Evolutionary conservation across 768 basidiomycete genomes (phyloP).

Genomic region (Phylloporus scabripes): DNA sequence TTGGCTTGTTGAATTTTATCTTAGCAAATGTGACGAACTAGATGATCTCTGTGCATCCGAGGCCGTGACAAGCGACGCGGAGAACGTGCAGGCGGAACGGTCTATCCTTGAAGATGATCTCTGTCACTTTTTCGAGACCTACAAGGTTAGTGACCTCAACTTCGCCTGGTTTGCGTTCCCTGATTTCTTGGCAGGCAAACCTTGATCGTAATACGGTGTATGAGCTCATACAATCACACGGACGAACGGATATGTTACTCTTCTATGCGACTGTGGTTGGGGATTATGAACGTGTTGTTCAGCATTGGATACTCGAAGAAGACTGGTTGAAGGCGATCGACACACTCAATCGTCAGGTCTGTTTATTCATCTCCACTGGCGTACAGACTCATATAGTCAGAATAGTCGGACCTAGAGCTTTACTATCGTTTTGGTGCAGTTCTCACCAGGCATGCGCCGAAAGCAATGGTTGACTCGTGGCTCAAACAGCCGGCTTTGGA

Average conservation of each 20-base stretch:
- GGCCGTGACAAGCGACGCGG: conserved; percentile 71
- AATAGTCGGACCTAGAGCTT: conserved; percentile 73
- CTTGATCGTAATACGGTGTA: conserved; percentile 83
- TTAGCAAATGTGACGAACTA: conserved; percentile 93
- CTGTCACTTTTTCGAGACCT: conserved; percentile 87
- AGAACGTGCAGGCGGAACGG: conserved; percentile 77
- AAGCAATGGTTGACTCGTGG: conserved; percentile 91
- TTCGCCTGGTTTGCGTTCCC: not conserved
- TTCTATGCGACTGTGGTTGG: conserved; percentile 80
- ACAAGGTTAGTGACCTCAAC: conserved; percentile 56
- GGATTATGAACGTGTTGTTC: conserved; percentile 79
- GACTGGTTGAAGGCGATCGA: conserved; percentile 90
- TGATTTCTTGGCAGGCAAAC: conserved; percentile 51
- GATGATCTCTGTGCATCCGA: conserved; percentile 93
- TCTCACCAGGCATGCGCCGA: conserved; percentile 79
- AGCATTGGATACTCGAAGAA: conserved; percentile 90
- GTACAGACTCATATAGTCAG: conserved; percentile 2
- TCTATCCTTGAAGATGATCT: conserved; percentile 88
- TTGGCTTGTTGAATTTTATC: conserved; percentile 96
- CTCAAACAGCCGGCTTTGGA: conserved; percentile 75
- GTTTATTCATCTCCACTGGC: conserved; percentile 1
- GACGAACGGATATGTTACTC: conserved; percentile 86
- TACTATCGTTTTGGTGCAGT: conserved; percentile 93
- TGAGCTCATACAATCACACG: conserved; percentile 91
- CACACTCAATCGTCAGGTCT: conserved; percentile 82